Conservation (phyloP, 306 rosid species). For the Arachis stenosperma region DNA sequence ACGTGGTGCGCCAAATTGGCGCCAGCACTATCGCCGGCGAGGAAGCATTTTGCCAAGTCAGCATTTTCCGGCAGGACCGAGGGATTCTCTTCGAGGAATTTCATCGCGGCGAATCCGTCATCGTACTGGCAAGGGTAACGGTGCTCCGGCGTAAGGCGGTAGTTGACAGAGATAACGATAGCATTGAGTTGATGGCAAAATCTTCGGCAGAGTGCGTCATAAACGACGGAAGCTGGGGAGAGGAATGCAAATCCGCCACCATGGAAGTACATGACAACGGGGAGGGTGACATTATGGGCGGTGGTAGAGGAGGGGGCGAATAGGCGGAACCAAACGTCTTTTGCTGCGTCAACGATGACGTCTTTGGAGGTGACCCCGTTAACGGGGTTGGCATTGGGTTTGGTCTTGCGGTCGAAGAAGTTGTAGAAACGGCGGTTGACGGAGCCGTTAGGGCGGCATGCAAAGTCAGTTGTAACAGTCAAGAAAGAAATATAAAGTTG, state of each 20-base stretch:
- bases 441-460: conserved; percentile 58
- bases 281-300: background rate
- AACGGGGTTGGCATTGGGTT: conserved; percentile 37
- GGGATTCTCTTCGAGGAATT: conserved; percentile 43
- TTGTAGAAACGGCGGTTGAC: conserved; percentile 64
- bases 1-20: conserved; percentile 75
- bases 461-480: conserved; percentile 33
- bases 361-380: conserved; percentile 66
- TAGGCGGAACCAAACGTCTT: conserved; percentile 65
- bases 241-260: conserved; percentile 66
- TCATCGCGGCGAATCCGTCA: conserved; percentile 65
- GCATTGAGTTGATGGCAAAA: conserved; percentile 53
- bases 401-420: conserved; percentile 49
- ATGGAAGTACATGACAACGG: conserved; percentile 42
- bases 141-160: conserved; percentile 75
- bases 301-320: conserved; percentile 43
- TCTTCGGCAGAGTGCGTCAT: conserved; percentile 57
- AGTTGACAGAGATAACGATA: conserved; percentile 65
- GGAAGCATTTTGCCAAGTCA: conserved; percentile 57
- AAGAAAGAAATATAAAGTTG: conserved; percentile 38
- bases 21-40: conserved; percentile 88
- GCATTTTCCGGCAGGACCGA: conserved; percentile 49
- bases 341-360: conserved; percentile 48
- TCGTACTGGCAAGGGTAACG: conserved; percentile 70
- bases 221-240: conserved; percentile 40